Conservation (phyloP, 129 eudicot genomes). For the Lactuca saligna region DNA sequence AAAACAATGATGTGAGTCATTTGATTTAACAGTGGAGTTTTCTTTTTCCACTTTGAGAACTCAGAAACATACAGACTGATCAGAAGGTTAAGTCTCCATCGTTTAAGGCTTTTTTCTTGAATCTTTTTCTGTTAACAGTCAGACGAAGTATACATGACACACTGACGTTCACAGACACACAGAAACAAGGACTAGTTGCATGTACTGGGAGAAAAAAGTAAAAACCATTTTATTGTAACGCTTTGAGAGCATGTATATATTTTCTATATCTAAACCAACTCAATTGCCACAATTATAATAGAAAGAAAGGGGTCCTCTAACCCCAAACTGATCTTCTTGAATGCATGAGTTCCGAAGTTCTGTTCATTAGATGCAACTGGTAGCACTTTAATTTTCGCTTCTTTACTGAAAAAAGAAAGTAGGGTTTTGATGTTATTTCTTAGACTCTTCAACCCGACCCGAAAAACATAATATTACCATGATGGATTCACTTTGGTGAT, state of each 20-base stretch:
- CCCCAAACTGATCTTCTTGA: neutral
- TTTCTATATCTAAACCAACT: neutral
- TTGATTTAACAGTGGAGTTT: neutral
- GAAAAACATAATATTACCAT: neutral
- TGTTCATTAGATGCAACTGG: neutral
- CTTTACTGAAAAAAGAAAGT: neutral
- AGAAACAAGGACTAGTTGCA: neutral
- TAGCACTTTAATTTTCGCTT: too few relatives aligned
- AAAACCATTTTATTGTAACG: neutral
- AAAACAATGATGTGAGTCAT: neutral
- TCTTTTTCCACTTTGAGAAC: neutral
- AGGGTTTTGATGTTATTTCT: neutral
- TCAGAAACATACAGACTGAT: neutral
- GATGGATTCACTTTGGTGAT: too few relatives aligned
- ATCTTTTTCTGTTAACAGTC: neutral
- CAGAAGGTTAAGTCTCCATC: conserved; percentile 53
- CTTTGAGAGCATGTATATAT: neutral
- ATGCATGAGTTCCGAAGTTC: neutral
- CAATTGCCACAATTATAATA: neutral
- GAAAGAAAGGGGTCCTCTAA: neutral
- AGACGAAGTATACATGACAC: neutral
- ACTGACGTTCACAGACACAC: neutral
- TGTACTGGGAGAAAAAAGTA: neutral
- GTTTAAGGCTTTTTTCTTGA: conserved; percentile 27
- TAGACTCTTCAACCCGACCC: too few relatives aligned